Conservation (phyloP, 305 asterid genomes). For the Fraxinus paxiana region DNA sequence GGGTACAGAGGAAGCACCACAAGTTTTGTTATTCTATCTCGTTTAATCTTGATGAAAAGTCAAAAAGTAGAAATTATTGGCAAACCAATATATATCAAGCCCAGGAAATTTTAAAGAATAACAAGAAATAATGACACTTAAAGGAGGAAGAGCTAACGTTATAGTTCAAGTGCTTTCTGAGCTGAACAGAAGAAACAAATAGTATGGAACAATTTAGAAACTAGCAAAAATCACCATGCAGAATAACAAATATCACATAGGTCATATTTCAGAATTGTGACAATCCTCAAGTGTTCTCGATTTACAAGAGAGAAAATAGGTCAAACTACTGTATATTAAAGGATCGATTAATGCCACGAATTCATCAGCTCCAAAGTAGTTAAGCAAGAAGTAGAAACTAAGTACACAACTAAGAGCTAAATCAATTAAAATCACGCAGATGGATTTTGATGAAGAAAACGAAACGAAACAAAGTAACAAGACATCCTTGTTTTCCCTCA, state of each 20-base stretch:
- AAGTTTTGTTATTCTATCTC: constrained; percentile 76
- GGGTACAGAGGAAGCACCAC: constrained; percentile 98
- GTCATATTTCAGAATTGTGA: neutral
- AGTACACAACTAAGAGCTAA: neutral
- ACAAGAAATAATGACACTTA: neutral
- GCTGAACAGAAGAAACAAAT: neutral
- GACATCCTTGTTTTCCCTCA: neutral
- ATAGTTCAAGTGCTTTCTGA: neutral
- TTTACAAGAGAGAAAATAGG: neutral
- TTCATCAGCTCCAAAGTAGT: neutral
- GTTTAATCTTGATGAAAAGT: constrained; percentile 57
- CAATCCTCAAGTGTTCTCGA: neutral
- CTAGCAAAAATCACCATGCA: neutral
- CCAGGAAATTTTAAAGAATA: neutral
- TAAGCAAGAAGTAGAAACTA: neutral
- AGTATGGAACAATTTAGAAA: neutral
- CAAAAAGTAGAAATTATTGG: constrained; percentile 5
- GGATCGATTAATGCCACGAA: neutral
- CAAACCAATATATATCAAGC: constrained; percentile 1
- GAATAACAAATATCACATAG: neutral
- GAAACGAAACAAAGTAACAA: neutral
- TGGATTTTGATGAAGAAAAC: neutral
- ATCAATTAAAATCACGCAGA: neutral
- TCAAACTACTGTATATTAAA: neutral
- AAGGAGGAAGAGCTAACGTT: neutral